Base-by-base conservation (phyloP, 2,329 filamentous ascomycete genomes). In the Nemania sp. region DNA sequence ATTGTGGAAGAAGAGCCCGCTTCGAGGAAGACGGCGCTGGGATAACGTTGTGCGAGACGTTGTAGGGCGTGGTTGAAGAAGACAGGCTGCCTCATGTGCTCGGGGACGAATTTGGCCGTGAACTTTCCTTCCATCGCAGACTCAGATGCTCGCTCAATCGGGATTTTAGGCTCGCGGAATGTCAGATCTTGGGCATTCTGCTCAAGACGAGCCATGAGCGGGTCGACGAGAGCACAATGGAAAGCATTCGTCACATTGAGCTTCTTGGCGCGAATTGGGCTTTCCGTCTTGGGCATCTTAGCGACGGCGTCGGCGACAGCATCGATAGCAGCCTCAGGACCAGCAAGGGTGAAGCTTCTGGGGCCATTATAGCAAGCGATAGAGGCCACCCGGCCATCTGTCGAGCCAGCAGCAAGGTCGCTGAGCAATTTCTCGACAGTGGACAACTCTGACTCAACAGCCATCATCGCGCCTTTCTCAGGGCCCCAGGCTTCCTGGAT, bases 311-410 rank as follows among this genome's bases (percentile, higher is more conserved):
- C 39, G 1, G 39, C 61, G 0, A 70, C 55, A 0, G 54, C 59
- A 4, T 73, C 65, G 5, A 78, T 70, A 1, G 68, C 66, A 1
- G 39, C 30, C 0, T 63, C 52, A 0, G 69, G 60, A 0, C 77
- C 77, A 2, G 73, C 74, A 2, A 81, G 22, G 0, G 73, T 75
- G 59, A 75, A 74, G 53, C 68, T 76, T 3, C 54, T 59, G 0
- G 73, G 73, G 0, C 76, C 74, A 43, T 79, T 80, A 61, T 68
- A 77, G 59, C 78, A 81, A 0, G 80, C 79, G 30, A 82, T 75
- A 5, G 41, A 49, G 9, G 44, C 59, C 9, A 30, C 15, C 19
- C 12, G 6, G 8, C 12, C 19, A 7, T 20, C 26, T 28, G 22
- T 17, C 14, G 42, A 39, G 15, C 11, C 30, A 4, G 24, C 17